These are phyloP conservation scores for Lenzites betulinus DNA, from an alignment of 768 basidiomycete genomes.

Conservation along the genomic window DNA sequence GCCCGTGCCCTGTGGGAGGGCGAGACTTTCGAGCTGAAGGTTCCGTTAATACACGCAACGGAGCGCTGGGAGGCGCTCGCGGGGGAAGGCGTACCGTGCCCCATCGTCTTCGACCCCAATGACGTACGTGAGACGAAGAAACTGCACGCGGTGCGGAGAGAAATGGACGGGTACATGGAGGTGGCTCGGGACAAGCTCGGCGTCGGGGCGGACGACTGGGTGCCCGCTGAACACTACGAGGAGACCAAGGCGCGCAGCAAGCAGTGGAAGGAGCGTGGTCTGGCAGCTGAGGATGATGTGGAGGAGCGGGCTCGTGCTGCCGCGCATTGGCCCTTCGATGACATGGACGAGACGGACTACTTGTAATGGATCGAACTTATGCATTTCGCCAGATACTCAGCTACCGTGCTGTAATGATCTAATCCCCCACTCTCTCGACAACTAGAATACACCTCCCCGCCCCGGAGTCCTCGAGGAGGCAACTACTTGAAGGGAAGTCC, in stretches of 20 bases:
- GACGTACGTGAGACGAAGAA: conserved; percentile 45
- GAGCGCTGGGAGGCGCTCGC: conserved; percentile 28
- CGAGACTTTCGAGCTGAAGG: conserved; percentile 49
- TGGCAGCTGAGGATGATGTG: conserved; percentile 35
- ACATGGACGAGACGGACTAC: conserved; percentile 1
- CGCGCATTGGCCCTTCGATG: conserved; percentile 49
- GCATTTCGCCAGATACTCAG: conserved; percentile 21
- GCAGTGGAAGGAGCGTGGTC: conserved; percentile 33
- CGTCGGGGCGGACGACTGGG: conserved; percentile 45
- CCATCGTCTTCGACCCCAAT: conserved; percentile 34
- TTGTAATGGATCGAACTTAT: conserved; percentile 8
- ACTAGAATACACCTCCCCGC: too few species aligned
- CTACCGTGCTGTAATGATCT: conserved; percentile 25
- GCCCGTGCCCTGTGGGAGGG: conserved; percentile 53
- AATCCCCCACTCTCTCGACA: too few species aligned
- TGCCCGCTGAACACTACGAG: conserved; percentile 45
- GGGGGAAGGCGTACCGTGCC: conserved; percentile 28
- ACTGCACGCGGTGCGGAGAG: conserved; percentile 36
- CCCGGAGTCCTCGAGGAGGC: too few species aligned
- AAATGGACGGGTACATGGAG: conserved; percentile 37
- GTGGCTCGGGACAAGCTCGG: conserved; percentile 31
- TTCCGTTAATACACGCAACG: conserved; percentile 41
- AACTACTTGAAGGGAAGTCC: too few species aligned
- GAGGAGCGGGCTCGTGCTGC: conserved; percentile 40
- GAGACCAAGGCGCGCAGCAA: conserved; percentile 36